Conservation (phyloP, 1,139 yeast species). For the Taiozyma sp. region DNA sequence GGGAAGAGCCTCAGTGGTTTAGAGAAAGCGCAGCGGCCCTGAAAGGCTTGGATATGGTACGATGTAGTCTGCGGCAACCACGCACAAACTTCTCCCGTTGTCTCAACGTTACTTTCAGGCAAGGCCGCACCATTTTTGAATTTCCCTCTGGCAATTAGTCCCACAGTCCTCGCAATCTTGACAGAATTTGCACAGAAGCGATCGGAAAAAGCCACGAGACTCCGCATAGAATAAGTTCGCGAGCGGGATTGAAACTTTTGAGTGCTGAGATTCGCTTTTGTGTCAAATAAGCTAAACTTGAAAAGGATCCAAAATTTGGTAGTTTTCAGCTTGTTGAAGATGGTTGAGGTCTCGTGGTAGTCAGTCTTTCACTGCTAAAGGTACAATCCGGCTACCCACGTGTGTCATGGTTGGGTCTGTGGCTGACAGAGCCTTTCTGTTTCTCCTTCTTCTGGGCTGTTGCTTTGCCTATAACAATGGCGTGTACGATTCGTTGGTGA, state of each 20-base stretch:
- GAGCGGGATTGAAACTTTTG: not conserved
- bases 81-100: not conserved
- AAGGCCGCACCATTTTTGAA: not conserved
- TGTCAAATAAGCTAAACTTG: not conserved
- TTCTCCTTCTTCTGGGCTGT: not conserved
- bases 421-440: not conserved
- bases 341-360: not conserved
- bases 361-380: not conserved
- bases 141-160: not conserved
- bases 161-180: not conserved
- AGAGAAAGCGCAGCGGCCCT: too few species aligned
- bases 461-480: constrained; percentile 5
- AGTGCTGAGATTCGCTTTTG: not conserved
- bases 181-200: not conserved
- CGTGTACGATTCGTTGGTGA: constrained; percentile 14
- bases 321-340: not conserved
- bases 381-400: not conserved
- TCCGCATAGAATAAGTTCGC: not conserved
- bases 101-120: not conserved
- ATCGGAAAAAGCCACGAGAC: not conserved
- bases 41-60: not conserved
- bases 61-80: not conserved
- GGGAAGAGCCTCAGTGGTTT: not conserved
- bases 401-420: not conserved
- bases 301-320: not conserved